Base-by-base conservation (phyloP, 2,329 filamentous ascomycete species). In the Hypoxylon sp. region DNA sequence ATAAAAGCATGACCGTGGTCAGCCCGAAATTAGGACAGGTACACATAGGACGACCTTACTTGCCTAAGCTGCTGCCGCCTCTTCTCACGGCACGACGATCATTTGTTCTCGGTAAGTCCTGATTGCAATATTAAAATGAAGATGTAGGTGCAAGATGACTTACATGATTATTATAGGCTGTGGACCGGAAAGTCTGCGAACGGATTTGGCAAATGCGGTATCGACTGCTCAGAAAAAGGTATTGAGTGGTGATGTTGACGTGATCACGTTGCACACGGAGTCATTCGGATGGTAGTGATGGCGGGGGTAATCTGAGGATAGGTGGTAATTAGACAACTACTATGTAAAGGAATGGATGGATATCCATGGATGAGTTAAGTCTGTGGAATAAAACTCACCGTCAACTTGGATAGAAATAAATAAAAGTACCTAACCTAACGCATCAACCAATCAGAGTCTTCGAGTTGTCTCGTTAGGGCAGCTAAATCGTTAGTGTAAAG, bases 211-310 rank as follows among this genome's bases (percentile, higher is more conserved):
- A 16, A 58, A 58, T 29, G 47, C 55, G 8, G 51, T 27, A 5
- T 58, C 55, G 5, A 17, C 26, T 16, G 43, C 43, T 7, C 55
- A 58, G 20, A 55, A 50, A 12, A 58, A 47, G 19, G 44, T 58
- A 6, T 25, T 58, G 1, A n/a, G 21, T 15, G 55, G 55, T 0
- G 55, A 52, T 34, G 47, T 36, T 21, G 51, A 58, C 31, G 51
- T 55, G 17, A 46, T 58, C 36, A 58, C 55, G 15, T 37, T 58
- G n/a, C 51, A 55, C 23, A 58, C 55, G 2, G 55, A 58, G 26
- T 58, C 55, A 30, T 58, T 58, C 19, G 55, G 55, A 2, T 58
- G 55, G 55, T 58, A 36, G 52, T 38, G 15, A 12, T 15, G 21
- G 21, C n/a, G n/a, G n/a, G n/a, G n/a, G n/a, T n/a, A n/a, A n/a